Conservation (phyloP, 352 stramenopile species). For the Pythium phragmitis region DNA sequence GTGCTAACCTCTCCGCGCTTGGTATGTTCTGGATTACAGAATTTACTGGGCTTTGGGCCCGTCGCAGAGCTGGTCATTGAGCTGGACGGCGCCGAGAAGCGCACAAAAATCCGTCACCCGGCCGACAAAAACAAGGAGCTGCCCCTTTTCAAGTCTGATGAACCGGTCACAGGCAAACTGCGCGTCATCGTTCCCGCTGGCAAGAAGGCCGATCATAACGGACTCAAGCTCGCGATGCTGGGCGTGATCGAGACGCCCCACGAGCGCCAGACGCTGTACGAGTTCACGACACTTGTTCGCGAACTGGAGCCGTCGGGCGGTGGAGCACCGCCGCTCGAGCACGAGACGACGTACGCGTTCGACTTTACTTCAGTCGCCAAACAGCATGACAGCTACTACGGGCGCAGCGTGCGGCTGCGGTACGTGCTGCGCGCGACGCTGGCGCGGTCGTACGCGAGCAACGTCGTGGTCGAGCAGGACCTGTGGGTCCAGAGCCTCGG, state of each 20-base stretch:
- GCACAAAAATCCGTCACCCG: constrained; percentile 29
- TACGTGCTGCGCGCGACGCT: constrained; percentile 96
- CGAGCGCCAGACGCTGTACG: constrained; percentile 77
- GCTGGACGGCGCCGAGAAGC: constrained; percentile 34
- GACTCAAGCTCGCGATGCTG: constrained; percentile 96
- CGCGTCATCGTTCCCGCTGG: constrained; percentile 74
- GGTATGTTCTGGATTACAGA: constrained; percentile 27
- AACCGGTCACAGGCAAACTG: constrained; percentile 65
- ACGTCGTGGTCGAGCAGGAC: constrained; percentile 92
- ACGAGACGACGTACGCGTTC: constrained; percentile 83
- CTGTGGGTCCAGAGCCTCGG: constrained; percentile 88
- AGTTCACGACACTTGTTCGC: constrained; percentile 92
- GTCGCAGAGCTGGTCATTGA: constrained; percentile 40
- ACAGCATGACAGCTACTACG: constrained; percentile 96
- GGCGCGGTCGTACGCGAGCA: constrained; percentile 89
- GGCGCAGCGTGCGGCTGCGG: constrained; percentile 93
- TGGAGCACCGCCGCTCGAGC: constrained; percentile 33
- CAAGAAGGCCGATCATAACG: constrained; percentile 95
- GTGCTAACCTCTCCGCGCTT: background rate
- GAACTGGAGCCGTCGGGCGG: constrained; percentile 88
- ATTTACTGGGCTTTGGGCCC: constrained; percentile 55
- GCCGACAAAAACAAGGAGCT: constrained; percentile 37
- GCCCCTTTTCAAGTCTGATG: constrained; percentile 52
- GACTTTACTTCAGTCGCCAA: constrained; percentile 94
- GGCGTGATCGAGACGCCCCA: constrained; percentile 91